Evolutionary conservation across 257 asterid genomes (phyloP).

Genomic region (Primulina eburnea): DNA sequence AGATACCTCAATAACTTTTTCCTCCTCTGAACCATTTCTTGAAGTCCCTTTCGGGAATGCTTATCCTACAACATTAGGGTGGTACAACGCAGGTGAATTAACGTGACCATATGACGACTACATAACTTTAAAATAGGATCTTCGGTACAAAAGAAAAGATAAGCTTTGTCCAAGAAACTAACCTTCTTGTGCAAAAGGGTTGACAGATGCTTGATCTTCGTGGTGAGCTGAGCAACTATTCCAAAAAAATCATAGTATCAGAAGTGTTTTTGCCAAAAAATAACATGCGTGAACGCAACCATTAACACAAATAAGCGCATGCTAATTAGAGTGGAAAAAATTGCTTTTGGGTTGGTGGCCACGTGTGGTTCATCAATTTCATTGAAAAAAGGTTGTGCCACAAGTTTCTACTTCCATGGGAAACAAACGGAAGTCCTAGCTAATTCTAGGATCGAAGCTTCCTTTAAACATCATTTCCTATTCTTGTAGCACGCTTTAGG

Average conservation of each 20-base stretch:
- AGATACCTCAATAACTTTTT: conserved; percentile 71
- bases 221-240: conserved; percentile 83
- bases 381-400: not conserved
- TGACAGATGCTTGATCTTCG: conserved; percentile 76
- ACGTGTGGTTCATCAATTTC: not conserved
- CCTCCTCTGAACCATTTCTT: conserved; percentile 72
- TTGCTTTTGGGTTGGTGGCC: not conserved
- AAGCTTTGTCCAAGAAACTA: conserved; percentile 8
- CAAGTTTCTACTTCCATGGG: not conserved
- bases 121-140: not conserved
- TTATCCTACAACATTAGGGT: conserved; percentile 54
- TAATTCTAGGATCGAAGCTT: not conserved
- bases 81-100: not conserved
- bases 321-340: not conserved
- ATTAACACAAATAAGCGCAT: not conserved
- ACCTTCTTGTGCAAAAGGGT: conserved; percentile 68
- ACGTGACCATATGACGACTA: not conserved
- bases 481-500: not conserved
- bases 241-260: conserved; percentile 17
- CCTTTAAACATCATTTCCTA: not conserved
- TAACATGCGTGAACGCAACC: not conserved
- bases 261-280: not conserved
- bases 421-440: not conserved
- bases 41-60: conserved; percentile 80
- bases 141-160: not conserved